Evolutionary conservation across 2,329 filamentous ascomycete species (phyloP).

Genomic region (Tetracladium maxilliforme): DNA sequence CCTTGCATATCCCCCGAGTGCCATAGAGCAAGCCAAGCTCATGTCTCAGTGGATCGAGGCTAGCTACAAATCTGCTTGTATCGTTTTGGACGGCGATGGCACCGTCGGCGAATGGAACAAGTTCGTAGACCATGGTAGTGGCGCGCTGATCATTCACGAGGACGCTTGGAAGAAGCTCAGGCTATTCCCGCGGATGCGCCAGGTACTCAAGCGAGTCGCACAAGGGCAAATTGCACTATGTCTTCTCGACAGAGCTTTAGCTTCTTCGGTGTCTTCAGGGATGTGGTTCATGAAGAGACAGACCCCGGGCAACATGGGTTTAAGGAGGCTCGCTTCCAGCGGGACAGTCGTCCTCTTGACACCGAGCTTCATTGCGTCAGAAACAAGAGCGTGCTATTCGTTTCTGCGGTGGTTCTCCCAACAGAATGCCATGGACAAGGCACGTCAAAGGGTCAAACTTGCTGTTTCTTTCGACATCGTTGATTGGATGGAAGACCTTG

Average conservation of each 20-base stretch:
- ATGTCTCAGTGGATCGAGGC: too few species aligned
- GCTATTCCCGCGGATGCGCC: slow-evolving; percentile 5
- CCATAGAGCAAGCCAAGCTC: too few species aligned
- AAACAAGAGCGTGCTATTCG: slow-evolving; percentile 21
- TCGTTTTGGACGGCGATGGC: too few species aligned
- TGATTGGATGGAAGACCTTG: slow-evolving; percentile 18
- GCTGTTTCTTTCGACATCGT: slow-evolving; percentile 20
- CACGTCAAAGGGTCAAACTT: slow-evolving; percentile 17
- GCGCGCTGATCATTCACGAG: too few species aligned
- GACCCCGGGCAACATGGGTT: slow-evolving; percentile 16
- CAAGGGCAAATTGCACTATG: slow-evolving; percentile 6
- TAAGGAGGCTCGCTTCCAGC: slow-evolving; percentile 26
- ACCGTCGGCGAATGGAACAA: too few species aligned
- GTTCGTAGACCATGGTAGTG: too few species aligned
- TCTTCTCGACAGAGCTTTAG: slow-evolving; percentile 1
- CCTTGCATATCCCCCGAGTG: too few species aligned
- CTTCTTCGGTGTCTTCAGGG: slow-evolving; percentile 13
- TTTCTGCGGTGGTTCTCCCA: slow-evolving; percentile 25
- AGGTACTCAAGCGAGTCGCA: slow-evolving; percentile 6
- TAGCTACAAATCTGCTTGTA: too few species aligned
- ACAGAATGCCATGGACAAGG: slow-evolving; percentile 6
- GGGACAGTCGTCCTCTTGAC: slow-evolving; percentile 30
- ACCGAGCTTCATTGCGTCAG: slow-evolving; percentile 31
- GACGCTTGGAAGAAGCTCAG: too few species aligned
- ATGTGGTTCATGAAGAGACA: slow-evolving; percentile 5